These are phyloP conservation scores for Neurospora sp. DNA, from an alignment of 495 filamentous ascomycete species.

Conservation along the genomic window DNA sequence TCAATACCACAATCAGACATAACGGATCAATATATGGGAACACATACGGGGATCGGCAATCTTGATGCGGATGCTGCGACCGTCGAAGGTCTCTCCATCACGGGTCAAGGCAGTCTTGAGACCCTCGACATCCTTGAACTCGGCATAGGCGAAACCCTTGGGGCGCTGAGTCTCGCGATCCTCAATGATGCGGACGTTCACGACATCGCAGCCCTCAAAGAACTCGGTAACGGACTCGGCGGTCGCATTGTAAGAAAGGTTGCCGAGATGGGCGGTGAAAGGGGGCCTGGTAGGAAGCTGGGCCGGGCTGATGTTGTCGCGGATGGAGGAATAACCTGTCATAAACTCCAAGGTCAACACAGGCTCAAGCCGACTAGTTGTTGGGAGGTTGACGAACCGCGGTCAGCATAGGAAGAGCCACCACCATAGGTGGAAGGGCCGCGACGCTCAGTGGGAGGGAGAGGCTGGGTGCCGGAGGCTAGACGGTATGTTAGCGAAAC, in stretches of 20 bases:
- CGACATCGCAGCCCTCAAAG: slow-evolving; percentile 72
- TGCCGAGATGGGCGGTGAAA: slow-evolving; percentile 91
- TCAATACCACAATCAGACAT: slow-evolving; percentile 5
- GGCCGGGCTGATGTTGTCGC: slow-evolving; percentile 60
- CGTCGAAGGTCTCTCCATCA: slow-evolving; percentile 69
- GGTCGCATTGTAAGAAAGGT: slow-evolving; percentile 89
- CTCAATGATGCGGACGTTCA: slow-evolving; percentile 88
- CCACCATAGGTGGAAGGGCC: slow-evolving; percentile 20
- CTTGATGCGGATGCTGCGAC: slow-evolving; percentile 75
- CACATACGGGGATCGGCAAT: slow-evolving; percentile 39
- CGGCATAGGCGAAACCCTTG: slow-evolving; percentile 97
- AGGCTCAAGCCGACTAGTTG: slow-evolving; percentile 4
- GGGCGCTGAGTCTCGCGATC: slow-evolving; percentile 84
- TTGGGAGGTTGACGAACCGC: slow-evolving; percentile 23
- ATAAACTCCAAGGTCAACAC: not conserved
- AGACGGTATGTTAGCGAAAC: not conserved
- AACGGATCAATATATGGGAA: not conserved
- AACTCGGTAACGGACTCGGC: slow-evolving; percentile 71
- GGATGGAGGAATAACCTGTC: slow-evolving; percentile 50
- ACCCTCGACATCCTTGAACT: slow-evolving; percentile 80
- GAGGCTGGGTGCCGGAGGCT: slow-evolving; percentile 32
- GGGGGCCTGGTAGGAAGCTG: slow-evolving; percentile 80
- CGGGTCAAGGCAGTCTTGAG: slow-evolving; percentile 83
- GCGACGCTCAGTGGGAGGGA: slow-evolving; percentile 34
- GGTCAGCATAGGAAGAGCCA: slow-evolving; percentile 19